Base-by-base conservation (phyloP, 495 filamentous ascomycete genomes). In the Schizothecium vesticola region DNA sequence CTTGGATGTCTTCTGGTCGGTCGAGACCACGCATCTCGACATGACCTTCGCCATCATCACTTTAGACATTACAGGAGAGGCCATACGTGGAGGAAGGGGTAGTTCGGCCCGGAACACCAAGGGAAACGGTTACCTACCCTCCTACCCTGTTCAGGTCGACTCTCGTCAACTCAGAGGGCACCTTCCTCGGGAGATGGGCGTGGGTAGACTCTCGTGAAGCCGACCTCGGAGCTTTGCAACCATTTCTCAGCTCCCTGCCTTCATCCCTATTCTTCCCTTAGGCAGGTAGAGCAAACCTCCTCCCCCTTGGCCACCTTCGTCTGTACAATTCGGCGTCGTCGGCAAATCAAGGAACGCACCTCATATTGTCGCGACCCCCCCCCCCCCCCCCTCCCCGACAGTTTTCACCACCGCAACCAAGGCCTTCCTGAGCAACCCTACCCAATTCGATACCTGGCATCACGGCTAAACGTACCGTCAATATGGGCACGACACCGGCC, bases 401-500 rank as follows among this genome's bases (percentile, higher is more conserved):
- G 0, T 51, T 9, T 51, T 19, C 36, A 51, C 5, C 36, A n/a
- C 16, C 16, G 2, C 43, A n/a, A 51, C 7, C 43, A 51, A 51
- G 16, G 43, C 6, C 43, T 51, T n/a, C 16, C 19, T 51, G 43
- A 51, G 7, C 19, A 51, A n/a, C 65, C 56, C 26, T 59, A 60
- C 43, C 43, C 23, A 43, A 61, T 43, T 33, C 28, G 33, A 66
- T 28, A 55, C 60, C 56, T 60, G 65, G 56, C 65, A 66, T 10
- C 56, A 61, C 65, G 65, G 65, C 65, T 66, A 66, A 66, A 66
- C 65, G 26, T 66, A 22, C 65, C 56, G 12, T 51, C 65, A 58
- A 66, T 66, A 66, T 66, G 65, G 51, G 28, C 24, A 31, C 56
- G 6, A 61, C 65, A 66, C 57, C 56, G 59, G 43, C 62, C 60